These are phyloP conservation scores for Hordeum pubiflorum DNA, from an alignment of 202 grass and related monocot genomes.

Conservation along the genomic window DNA sequence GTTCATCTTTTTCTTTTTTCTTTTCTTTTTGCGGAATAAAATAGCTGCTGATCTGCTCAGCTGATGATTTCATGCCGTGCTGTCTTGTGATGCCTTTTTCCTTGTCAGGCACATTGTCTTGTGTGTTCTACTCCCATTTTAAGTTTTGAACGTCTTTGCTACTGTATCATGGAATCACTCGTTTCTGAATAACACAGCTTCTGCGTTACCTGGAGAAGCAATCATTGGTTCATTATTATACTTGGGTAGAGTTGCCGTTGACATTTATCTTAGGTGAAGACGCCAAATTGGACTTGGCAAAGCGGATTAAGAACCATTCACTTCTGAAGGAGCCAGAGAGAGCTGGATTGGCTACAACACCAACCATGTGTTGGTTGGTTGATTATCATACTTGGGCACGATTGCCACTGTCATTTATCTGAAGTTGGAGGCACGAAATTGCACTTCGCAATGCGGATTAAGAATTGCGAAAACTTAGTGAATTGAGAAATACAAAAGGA, in stretches of 20 bases:
- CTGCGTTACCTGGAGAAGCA: neutral
- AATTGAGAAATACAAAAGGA: neutral
- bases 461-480: neutral
- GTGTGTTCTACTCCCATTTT: no score
- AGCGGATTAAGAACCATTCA: neutral
- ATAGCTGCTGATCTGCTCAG: neutral
- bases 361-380: neutral
- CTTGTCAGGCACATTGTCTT: no score
- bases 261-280: constrained; percentile 15
- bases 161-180: neutral
- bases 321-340: neutral
- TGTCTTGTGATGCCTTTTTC: no score
- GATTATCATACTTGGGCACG: neutral
- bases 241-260: neutral
- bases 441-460: neutral
- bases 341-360: neutral
- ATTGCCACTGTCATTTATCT: neutral
- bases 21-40: neutral
- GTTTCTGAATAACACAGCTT: neutral
- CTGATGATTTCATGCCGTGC: neutral
- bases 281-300: neutral
- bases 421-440: neutral
- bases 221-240: neutral
- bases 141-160: no score
- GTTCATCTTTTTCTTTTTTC: neutral